Conservation (phyloP, 1,284 basidiomycete genomes). For the Puccinia sorghi region DNA sequence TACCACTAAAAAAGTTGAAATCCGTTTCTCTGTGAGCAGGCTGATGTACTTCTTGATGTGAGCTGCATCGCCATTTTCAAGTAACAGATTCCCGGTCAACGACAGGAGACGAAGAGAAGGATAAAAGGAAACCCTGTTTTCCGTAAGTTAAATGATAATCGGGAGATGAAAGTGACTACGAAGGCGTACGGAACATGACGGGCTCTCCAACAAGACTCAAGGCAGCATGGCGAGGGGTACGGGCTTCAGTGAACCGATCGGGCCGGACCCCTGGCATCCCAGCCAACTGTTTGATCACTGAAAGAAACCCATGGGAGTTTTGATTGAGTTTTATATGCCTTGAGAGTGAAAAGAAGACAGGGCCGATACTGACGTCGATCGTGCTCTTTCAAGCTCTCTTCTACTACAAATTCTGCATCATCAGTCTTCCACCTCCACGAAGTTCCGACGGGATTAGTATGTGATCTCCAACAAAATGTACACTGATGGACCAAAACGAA, state of each 20-base stretch:
- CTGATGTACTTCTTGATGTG: conserved; percentile 51
- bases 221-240: conserved; percentile 50
- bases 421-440: conserved; percentile 52
- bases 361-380: conserved; percentile 29
- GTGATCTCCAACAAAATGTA: conserved; percentile 51
- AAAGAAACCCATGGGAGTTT: not conserved
- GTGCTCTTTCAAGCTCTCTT: conserved; percentile 49
- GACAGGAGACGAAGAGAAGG: not conserved
- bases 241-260: conserved; percentile 48
- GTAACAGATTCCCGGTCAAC: conserved; percentile 43
- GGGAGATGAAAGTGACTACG: conserved; percentile 28
- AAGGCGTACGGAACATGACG: conserved; percentile 48
- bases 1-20: conserved; percentile 50
- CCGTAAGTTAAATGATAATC: conserved; percentile 22
- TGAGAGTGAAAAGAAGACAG: not conserved
- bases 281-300: conserved; percentile 50
- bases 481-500: conserved; percentile 29
- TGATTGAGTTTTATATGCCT: conserved; percentile 16
- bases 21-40: conserved; percentile 46
- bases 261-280: conserved; percentile 50
- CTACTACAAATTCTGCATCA: conserved; percentile 42
- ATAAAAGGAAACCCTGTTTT: not conserved
- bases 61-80: conserved; percentile 13
- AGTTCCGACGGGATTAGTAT: conserved; percentile 51
- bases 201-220: conserved; percentile 51